Base-by-base conservation (phyloP, 305 asterid species). In the Euphrasia arctica region DNA sequence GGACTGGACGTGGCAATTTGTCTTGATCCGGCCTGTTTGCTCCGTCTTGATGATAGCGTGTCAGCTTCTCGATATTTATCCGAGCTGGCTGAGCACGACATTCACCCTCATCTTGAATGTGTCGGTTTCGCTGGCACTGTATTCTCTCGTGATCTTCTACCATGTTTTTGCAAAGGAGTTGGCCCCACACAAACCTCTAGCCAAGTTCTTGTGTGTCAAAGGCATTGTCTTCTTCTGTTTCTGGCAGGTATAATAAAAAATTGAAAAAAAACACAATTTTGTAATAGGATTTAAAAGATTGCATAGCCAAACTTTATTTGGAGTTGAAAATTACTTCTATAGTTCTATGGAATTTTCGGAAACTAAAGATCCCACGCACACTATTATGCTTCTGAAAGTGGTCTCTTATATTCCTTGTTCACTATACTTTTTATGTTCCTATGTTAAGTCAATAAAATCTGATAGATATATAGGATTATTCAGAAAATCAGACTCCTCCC, bases 161-260 rank as follows among this genome's bases (percentile, higher is more conserved):
- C 98, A 89, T 39, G 96, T 87, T 18, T 92, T 92, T 68, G 91
- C 96, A 2, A 92, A 92, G 78, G 98, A 92, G 83, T 73, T 89
- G 78, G 90, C 91, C 1, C 97, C 98, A 51, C 97, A 92, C 78
- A 89, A 84, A 18, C 97, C 98, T 52, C 87, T 92, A 27, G 85
- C 98, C 66, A 92, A 92, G 85, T 92, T 92, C 65, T 71, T 90
- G 76, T 92, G 98, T 12, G 90, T 92, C 75, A 92, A 92, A 80
- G 98, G 98, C 77, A 90, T 92, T 12, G 98, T 92, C 71, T 92
- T 92, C 90, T 92, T 92, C 77, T 90, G 95, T 73, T 92, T 89
- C 94, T 92, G 98, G 98, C 98, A 92, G 98, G 98, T 92, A 18
- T 5, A 36, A 5, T 9, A 36, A 36, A 36, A 36, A 11, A n/a